phyloP scores from a whole-genome alignment of 192 early-diverging fungal species.

The Phycomyces blakesleeanus region DNA sequence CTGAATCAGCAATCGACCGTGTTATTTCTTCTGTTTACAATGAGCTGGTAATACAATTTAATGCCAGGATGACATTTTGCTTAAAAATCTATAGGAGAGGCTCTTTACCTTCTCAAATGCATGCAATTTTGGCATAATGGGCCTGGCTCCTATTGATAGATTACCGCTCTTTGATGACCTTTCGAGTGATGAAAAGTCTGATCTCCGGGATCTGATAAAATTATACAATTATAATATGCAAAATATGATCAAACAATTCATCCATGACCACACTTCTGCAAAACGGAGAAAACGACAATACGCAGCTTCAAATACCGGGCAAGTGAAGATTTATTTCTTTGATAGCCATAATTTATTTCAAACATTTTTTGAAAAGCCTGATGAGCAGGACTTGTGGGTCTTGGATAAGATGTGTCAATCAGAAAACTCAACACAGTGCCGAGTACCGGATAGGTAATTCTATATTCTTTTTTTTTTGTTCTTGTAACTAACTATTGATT shows the following conservation, averaged over 20 bases:
- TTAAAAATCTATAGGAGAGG: not conserved
- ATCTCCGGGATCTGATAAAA: not conserved
- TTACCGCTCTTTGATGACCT: not conserved
- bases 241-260: not conserved
- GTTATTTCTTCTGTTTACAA: not conserved
- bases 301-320: too few species aligned
- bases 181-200: not conserved
- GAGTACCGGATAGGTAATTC: not conserved
- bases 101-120: not conserved
- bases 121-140: not conserved
- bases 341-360: too few species aligned
- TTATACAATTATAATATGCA: not conserved
- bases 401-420: too few species aligned
- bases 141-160: constrained; percentile 1
- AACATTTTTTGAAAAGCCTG: too few species aligned
- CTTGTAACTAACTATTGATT: not conserved
- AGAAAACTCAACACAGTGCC: not conserved
- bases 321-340: too few species aligned
- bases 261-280: not conserved
- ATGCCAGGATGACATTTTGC: not conserved
- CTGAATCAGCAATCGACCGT: not conserved
- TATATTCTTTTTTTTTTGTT: too few species aligned
- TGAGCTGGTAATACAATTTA: not conserved
- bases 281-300: too few species aligned
- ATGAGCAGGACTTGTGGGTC: too few species aligned